Base-by-base conservation (phyloP, 805 yeast species). In the Monosporozyma siamensis region DNA sequence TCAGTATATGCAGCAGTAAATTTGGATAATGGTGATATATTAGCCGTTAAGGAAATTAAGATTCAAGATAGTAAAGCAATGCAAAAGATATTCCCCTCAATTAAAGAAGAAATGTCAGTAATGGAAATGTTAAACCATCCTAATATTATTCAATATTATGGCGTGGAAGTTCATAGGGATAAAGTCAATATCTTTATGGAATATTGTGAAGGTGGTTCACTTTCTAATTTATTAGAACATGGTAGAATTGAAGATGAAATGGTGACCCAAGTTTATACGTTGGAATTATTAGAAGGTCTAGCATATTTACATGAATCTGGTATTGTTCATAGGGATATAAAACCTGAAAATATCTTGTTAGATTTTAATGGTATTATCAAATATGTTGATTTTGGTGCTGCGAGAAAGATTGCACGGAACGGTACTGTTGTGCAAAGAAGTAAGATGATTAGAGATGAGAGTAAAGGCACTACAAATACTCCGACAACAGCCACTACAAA, bases 341-440 rank as follows among this genome's bases (percentile, higher is more conserved):
- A 92, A 65, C 98, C 99, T 0, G 98, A 87, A 52, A 90, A 92
- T 57, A 82, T 90, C 34, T 66, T 90, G 36, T 67, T 90, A 42
- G 97, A 90, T 63, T 95, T 83, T 62, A 80, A 82, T 65, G 97
- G 97, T 21, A 87, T 90, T 15, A 82, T 90, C 55, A 92, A 92
- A 63, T 88, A 84, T 67, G 97, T 90, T 41, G 98, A 92, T 65
- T 92, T 92, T 62, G 98, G 98, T 25, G 96, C 97, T 2, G 97
- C 97, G 9, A 89, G 89, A 63, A 94, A 89, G 11, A 77, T 80
- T 46, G 85, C 85, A 1, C 77, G 77, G 40, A 75, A 64, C 37
- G 63, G 67, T 5, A 63, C 80, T 4, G 79, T 76, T 39, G 34
- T 27, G 11, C 42, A 35, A 29, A 29, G 21, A 8, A 29, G 39